A percentile compares a stretch with the other conserved stretches of the same genome.
Evolutionary conservation across 129 eudicot genomes (phyloP).

Genomic region (Saussurea involucrata): DNA sequence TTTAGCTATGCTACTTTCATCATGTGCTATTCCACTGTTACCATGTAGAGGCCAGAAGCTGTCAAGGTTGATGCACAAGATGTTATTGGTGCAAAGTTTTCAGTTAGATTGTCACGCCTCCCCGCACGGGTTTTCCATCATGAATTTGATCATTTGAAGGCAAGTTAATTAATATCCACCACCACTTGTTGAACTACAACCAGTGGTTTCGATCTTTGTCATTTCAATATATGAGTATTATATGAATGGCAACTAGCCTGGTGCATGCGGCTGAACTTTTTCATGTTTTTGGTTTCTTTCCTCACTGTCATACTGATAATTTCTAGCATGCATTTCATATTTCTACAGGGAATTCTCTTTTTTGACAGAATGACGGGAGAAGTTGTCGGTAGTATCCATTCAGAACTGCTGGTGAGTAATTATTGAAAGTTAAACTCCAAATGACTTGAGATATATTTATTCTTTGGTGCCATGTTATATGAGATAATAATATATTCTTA

Average conservation of each 20-base stretch:
- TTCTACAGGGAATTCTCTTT: conserved; percentile 78
- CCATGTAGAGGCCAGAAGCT: conserved; percentile 87
- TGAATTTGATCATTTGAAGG: conserved; percentile 95
- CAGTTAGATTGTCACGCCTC: conserved; percentile 57
- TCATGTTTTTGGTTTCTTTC: background rate
- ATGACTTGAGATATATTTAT: background rate
- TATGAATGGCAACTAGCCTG: background rate
- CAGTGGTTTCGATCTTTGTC: background rate
- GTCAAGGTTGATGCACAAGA: conserved; percentile 90
- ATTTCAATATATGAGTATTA: background rate
- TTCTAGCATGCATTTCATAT: background rate
- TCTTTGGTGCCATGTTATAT: background rate
- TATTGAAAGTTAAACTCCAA: background rate
- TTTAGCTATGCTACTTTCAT: background rate
- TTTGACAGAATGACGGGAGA: conserved; percentile 87
- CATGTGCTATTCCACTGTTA: background rate
- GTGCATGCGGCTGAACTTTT: background rate
- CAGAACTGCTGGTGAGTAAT: conserved; percentile 57
- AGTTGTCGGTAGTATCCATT: conserved; percentile 68
- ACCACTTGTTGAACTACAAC: background rate
- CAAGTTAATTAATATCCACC: conserved; percentile 24
- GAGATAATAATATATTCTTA: background rate
- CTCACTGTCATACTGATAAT: background rate
- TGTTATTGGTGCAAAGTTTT: conserved; percentile 64
- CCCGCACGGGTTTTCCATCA: conserved; percentile 97